phyloP scores from a whole-genome alignment of 148 eudicot genomes.

The Diospyros lotus region DNA sequence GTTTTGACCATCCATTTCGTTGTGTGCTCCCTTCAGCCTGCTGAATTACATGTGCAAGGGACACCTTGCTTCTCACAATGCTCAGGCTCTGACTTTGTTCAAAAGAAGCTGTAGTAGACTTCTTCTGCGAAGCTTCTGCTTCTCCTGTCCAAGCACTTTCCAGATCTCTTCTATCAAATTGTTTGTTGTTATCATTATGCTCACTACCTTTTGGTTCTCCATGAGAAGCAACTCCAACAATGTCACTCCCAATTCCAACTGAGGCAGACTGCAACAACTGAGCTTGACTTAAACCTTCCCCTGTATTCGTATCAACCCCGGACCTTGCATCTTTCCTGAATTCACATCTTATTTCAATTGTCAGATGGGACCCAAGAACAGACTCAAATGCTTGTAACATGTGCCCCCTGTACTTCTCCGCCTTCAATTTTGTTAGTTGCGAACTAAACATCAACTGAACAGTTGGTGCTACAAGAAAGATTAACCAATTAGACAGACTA shows the following conservation, averaged over 20 bases:
- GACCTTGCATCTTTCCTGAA: conserved; percentile 35
- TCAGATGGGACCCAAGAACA: conserved; percentile 77
- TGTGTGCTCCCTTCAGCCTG: conserved; percentile 72
- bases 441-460: conserved; percentile 74
- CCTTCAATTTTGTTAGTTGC: conserved; percentile 59
- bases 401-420: conserved; percentile 66
- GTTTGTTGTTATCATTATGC: conserved; percentile 18
- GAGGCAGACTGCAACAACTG: conserved; percentile 12
- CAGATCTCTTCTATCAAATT: conserved; percentile 24
- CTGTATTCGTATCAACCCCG: conserved; percentile 22
- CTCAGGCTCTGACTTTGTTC: conserved; percentile 58
- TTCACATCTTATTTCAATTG: conserved; percentile 71
- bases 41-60: conserved; percentile 90
- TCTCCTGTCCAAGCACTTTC: conserved; percentile 28
- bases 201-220: conserved; percentile 29
- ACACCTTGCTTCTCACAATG: conserved; percentile 75
- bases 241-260: conserved; percentile 46
- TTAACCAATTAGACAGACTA: neutral
- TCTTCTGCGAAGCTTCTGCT: conserved; percentile 22
- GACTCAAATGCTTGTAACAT: conserved; percentile 86
- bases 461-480: conserved; percentile 61
- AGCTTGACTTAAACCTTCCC: conserved; percentile 15
- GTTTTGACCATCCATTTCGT: conserved; percentile 77
- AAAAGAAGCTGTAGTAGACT: conserved; percentile 23
- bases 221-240: conserved; percentile 61